These are phyloP conservation scores for Aspergillus quadricinctus DNA, from an alignment of 2,329 filamentous ascomycete species.

Conservation along the genomic window DNA sequence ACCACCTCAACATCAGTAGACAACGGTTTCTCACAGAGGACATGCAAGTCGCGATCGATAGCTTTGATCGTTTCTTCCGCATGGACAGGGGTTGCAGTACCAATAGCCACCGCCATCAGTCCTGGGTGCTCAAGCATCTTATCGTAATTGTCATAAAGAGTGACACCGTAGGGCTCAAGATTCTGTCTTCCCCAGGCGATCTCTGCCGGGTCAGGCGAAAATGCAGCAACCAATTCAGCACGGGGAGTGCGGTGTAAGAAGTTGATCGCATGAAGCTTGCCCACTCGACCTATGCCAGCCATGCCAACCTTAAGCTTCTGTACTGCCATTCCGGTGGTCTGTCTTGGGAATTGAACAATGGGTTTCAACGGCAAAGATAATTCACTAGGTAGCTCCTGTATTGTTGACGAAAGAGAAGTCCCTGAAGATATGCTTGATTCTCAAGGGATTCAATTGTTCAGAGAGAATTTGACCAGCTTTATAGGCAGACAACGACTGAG, in stretches of 20 bases:
- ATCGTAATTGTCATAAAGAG: conserved; percentile 52
- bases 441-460: neutral
- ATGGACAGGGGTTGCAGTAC: conserved; percentile 53
- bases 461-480: neutral
- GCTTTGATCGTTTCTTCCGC: conserved; percentile 56
- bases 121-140: conserved; percentile 55
- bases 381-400: neutral
- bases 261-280: conserved; percentile 48
- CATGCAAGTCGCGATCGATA: conserved; percentile 51
- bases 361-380: neutral
- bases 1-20: conserved; percentile 59
- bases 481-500: neutral
- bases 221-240: conserved; percentile 48
- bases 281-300: conserved; percentile 50
- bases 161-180: conserved; percentile 50
- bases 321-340: conserved; percentile 18
- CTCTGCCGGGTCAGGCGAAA: conserved; percentile 44
- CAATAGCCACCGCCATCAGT: conserved; percentile 53
- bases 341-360: neutral
- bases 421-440: neutral
- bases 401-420: neutral
- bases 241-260: conserved; percentile 46
- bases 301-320: conserved; percentile 43
- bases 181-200: conserved; percentile 48
- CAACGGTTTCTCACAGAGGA: conserved; percentile 53